Base-by-base conservation (phyloP, 1,284 basidiomycete genomes). In the Ceraceosorus guamensis region DNA sequence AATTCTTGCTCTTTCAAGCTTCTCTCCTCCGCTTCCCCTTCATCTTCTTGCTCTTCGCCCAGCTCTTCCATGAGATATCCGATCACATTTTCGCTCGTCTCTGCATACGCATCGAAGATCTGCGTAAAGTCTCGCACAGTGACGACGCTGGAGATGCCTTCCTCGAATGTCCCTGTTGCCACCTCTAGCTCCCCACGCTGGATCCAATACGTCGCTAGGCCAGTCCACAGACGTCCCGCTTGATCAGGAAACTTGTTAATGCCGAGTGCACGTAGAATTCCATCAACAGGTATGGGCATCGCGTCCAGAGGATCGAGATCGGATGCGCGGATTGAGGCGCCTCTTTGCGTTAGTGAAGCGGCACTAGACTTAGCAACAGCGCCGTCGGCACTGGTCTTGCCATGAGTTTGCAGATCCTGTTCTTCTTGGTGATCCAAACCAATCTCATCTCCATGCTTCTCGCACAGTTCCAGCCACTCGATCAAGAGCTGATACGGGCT, bases 81-180 rank as follows among this genome's bases (percentile, higher is more conserved):
- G 67, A 97, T 88, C 68, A 96, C 81, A 5, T 87, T 87, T 78
- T 96, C 92, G 55, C 86, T 86, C 73, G 96, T 96, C 73, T 97
- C 91, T 32, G 89, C 86, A 76, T 95, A 96, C 4, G 91, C 88
- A 74, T 98, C 93, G 75, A 98, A 98, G 63, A 98, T 91, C 75
- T 96, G 91, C 1, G 91, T 93, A 77, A 98, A 99, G 79, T 98
- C 95, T 30, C 91, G 85, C 61, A 97, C 87, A 0, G 95, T 97
- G 70, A 98, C 80, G 14, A 97, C 92, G 1, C 80, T 81, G 8
- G 83, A 81, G 62, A 97, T 83, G 7, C 91, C 93, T 32, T 84
- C 79, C 33, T 57, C 44, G 37, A 98, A 98, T 0, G 87, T 91
- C 55, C 82, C 81, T 68, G 84, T 87, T 6, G 88, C 91, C 56